phyloP scores from a whole-genome alignment of 2,329 filamentous ascomycete genomes.

The Tolypocladium tropicale region DNA sequence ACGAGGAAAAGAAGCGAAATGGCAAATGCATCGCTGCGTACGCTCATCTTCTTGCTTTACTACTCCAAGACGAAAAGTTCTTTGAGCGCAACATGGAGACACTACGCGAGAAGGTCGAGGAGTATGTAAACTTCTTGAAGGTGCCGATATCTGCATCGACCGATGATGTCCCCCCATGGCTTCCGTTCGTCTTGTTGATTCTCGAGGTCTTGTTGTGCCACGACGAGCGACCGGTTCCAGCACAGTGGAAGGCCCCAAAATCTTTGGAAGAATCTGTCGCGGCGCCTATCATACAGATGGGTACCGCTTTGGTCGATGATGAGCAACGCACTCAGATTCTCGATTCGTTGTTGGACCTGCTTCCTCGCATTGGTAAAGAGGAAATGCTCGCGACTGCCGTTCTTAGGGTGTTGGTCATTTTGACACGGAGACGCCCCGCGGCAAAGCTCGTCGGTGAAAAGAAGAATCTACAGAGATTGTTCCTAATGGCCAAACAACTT shows the following conservation, averaged over 20 bases:
- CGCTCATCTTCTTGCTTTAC: slow-evolving; percentile 79
- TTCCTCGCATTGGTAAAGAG: slow-evolving; percentile 82
- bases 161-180: slow-evolving; percentile 83
- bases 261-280: slow-evolving; percentile 38
- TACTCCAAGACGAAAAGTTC: slow-evolving; percentile 74
- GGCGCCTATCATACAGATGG: slow-evolving; percentile 49
- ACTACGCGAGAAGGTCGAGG: slow-evolving; percentile 65
- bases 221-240: slow-evolving; percentile 69
- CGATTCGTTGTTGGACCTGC: slow-evolving; percentile 66
- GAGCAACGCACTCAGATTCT: slow-evolving; percentile 65
- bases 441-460: slow-evolving; percentile 74
- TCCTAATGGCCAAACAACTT: slow-evolving; percentile 92
- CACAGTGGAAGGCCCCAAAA: slow-evolving; percentile 55
- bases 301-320: slow-evolving; percentile 42
- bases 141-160: slow-evolving; percentile 53
- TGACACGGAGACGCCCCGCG: slow-evolving; percentile 69
- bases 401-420: slow-evolving; percentile 72
- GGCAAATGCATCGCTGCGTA: slow-evolving; percentile 67
- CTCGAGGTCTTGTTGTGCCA: slow-evolving; percentile 85
- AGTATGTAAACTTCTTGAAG: slow-evolving; percentile 71
- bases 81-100: slow-evolving; percentile 66
- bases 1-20: slow-evolving; percentile 55
- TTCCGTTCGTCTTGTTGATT: slow-evolving; percentile 81
- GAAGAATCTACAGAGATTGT: slow-evolving; percentile 78
- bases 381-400: slow-evolving; percentile 75